Evolutionary conservation across 805 yeast genomes (phyloP), one percentile per base, ranked within the genome.

Genomic region (Nakazawaea holstii): DNA sequence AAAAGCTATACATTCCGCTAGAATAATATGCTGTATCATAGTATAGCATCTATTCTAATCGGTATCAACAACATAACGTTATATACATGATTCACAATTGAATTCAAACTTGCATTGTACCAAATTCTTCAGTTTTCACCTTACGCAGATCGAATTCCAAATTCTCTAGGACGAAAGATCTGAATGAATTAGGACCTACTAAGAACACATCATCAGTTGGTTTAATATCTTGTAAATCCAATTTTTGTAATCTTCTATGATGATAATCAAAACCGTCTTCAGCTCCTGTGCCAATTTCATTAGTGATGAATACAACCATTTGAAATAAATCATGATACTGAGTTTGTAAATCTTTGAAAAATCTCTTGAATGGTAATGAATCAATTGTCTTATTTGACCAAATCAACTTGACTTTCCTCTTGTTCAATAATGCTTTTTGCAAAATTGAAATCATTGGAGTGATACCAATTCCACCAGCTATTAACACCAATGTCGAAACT

Each of bases 401-500:
- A 39, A 60, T 54, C 41, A 73, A 55, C 8, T 51, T 55, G n/a
- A 70, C 70, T 4, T 53, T 46, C 46, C 62, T 62, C 7, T 63
- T 67, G 28, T 60, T 61, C 9, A 49, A 49, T 41, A 65, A 57
- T 7, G 68, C 74, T 7, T 56, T 43, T 55, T 77, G 77, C 15
- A 72, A 58, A 58, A 81, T 73, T 6, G 87, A 68, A 31, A 83
- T 55, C 30, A 79, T 48, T 31, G 90, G 89, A 6, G 89, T 84
- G 43, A 79, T 76, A 52, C 88, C 89, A 48, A 80, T 79, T 45
- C 89, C 90, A 41, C 82, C 85, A 17, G 79, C 70, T 46, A 80
- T 63, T 28, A 81, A 59, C 1, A 73, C 67, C 39, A 36, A 20
- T 17, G 14, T n/a, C 15, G 26, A 20, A 17, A 69, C 57, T 26